These are phyloP conservation scores for Vaccinium myrtillus DNA, from an alignment of 148 eudicot genomes.

Conservation along the genomic window DNA sequence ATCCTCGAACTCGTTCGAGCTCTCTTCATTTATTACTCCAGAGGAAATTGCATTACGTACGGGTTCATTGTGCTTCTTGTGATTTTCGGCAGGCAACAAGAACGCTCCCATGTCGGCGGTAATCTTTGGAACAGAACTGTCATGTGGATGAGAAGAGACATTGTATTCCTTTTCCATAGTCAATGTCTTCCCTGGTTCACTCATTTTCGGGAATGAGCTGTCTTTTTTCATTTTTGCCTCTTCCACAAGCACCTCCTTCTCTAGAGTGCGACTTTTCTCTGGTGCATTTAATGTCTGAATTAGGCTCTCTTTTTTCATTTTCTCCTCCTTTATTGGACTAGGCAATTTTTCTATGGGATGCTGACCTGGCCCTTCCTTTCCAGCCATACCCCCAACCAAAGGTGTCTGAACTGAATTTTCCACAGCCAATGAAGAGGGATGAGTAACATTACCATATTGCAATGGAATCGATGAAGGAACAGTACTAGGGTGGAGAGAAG, in stretches of 20 bases:
- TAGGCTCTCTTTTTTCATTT: constrained; percentile 18
- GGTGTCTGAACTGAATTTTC: constrained; percentile 26
- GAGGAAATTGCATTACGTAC: constrained; percentile 21
- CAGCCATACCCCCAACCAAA: constrained; percentile 23
- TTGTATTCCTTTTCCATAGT: constrained; percentile 14
- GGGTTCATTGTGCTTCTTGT: constrained; percentile 39
- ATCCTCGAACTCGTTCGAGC: constrained; percentile 23
- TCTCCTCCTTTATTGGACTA: constrained; percentile 19
- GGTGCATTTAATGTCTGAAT: constrained; percentile 13
- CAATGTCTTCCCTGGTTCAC: background rate
- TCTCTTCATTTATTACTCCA: constrained; percentile 32
- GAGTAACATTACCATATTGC: constrained; percentile 29
- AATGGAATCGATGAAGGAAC: constrained; percentile 14
- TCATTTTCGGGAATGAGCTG: constrained; percentile 16
- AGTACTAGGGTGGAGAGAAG: constrained; percentile 3
- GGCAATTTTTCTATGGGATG: constrained; percentile 23
- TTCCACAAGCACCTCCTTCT: constrained; percentile 20
- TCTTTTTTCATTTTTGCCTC: constrained; percentile 18
- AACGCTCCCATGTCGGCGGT: constrained; percentile 28
- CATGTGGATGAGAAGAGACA: constrained; percentile 28
- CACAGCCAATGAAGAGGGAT: constrained; percentile 27
- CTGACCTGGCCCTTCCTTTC: constrained; percentile 32
- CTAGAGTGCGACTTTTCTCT: constrained; percentile 13
- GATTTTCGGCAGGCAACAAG: constrained; percentile 48
- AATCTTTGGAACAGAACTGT: constrained; percentile 24